Percentiles rank a stretch among this genome's conserved stretches.
These are phyloP conservation scores for Nicotiana rustica DNA, from an alignment of 305 asterid species.

Conservation along the genomic window DNA sequence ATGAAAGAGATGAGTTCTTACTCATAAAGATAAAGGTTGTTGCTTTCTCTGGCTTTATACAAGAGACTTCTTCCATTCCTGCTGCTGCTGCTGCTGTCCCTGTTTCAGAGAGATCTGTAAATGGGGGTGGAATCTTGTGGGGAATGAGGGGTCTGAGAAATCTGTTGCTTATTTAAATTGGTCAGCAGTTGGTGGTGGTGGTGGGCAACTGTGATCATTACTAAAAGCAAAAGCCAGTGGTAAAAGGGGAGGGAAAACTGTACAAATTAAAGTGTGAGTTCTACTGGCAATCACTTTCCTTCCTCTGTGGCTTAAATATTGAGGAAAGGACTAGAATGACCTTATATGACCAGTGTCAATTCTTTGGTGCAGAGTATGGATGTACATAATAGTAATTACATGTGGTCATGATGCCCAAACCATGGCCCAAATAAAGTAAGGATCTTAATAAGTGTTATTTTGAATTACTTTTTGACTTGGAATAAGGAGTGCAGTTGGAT, in stretches of 20 bases:
- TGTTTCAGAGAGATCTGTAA: constrained; percentile 39
- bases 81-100: constrained; percentile 31
- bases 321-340: constrained; percentile 42
- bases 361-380: background rate
- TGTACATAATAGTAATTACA: constrained; percentile 51
- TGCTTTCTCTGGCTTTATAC: constrained; percentile 37
- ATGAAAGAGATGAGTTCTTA: constrained; percentile 34
- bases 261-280: constrained; percentile 71
- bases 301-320: constrained; percentile 39
- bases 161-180: constrained; percentile 55
- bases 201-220: constrained; percentile 67
- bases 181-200: constrained; percentile 60
- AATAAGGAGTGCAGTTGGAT: constrained; percentile 53
- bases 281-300: constrained; percentile 46
- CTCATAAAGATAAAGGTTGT: constrained; percentile 34
- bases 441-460: constrained; percentile 39
- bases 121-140: constrained; percentile 44
- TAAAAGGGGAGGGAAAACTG: constrained; percentile 70
- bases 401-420: constrained; percentile 33
- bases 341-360: constrained; percentile 3
- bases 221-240: constrained; percentile 60
- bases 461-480: constrained; percentile 44
- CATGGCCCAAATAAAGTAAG: constrained; percentile 49
- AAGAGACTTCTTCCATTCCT: constrained; percentile 34
- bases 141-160: constrained; percentile 49